Percentiles rank a stretch among this genome's conserved stretches.
Evolutionary conservation across 129 eudicot species (phyloP).

Genomic region (Kitagawia praeruptora): DNA sequence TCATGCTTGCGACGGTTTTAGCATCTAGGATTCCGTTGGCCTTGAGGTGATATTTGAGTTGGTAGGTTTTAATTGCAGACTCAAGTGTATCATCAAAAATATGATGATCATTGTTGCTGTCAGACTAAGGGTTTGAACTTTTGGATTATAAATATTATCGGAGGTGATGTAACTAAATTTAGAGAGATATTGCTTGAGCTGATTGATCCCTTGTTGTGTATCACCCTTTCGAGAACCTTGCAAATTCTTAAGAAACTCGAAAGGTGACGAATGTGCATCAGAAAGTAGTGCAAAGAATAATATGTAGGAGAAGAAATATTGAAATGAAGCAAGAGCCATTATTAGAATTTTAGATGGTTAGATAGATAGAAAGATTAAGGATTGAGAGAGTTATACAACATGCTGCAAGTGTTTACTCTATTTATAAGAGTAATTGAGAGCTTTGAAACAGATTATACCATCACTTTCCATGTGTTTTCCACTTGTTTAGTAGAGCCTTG

Average conservation of each 20-base stretch:
- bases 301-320: background rate
- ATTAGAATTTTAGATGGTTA: too few species aligned
- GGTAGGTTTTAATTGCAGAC: slow-evolving; percentile 21
- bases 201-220: slow-evolving; percentile 7
- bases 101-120: background rate
- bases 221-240: slow-evolving; percentile 22
- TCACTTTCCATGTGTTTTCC: background rate
- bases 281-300: background rate
- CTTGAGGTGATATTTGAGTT: slow-evolving; percentile 21
- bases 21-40: slow-evolving; percentile 20
- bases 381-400: background rate
- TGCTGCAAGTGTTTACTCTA: background rate
- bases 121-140: background rate
- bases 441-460: background rate
- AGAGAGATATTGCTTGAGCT: slow-evolving; percentile 20
- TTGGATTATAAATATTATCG: background rate
- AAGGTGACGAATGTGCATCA: background rate
- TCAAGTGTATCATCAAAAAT: slow-evolving; percentile 19
- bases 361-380: background rate
- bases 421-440: background rate
- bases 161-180: slow-evolving; percentile 17
- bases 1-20: slow-evolving; percentile 16
- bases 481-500: background rate
- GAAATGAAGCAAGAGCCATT: background rate
- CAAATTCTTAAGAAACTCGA: slow-evolving; percentile 16